Percentiles rank a stretch among this genome's conserved stretches.
These are phyloP conservation scores for Aspergillus bertholletiae DNA, from an alignment of 495 filamentous ascomycete species.

Conservation along the genomic window DNA sequence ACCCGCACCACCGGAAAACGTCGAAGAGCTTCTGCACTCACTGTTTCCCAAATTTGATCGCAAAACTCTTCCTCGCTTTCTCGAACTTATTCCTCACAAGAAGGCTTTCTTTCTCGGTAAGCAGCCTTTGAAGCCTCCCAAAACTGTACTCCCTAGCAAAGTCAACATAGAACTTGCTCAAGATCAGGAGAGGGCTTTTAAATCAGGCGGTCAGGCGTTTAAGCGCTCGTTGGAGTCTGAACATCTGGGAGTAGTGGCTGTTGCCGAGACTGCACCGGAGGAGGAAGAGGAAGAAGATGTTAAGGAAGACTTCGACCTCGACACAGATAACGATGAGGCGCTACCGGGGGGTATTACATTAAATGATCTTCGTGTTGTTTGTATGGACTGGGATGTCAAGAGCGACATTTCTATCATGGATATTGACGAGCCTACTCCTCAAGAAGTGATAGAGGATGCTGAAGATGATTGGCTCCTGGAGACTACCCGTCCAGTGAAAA, in stretches of 20 bases:
- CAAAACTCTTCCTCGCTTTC: slow-evolving; percentile 61
- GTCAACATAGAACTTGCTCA: slow-evolving; percentile 75
- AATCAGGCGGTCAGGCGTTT: slow-evolving; percentile 53
- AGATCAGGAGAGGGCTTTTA: slow-evolving; percentile 80
- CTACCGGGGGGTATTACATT: slow-evolving; percentile 62
- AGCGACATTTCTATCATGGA: slow-evolving; percentile 38
- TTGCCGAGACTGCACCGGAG: slow-evolving; percentile 49
- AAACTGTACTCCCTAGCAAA: slow-evolving; percentile 78
- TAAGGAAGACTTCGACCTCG: slow-evolving; percentile 57
- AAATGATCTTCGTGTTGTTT: slow-evolving; percentile 73
- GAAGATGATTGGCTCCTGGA: slow-evolving; percentile 51
- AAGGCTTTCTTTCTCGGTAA: slow-evolving; percentile 68
- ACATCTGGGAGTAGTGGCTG: slow-evolving; percentile 51
- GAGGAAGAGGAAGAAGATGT: slow-evolving; percentile 57
- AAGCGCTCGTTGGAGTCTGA: slow-evolving; percentile 58
- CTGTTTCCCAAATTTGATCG: slow-evolving; percentile 69
- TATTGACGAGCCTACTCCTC: slow-evolving; percentile 20
- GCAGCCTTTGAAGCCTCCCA: slow-evolving; percentile 69
- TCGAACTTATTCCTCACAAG: slow-evolving; percentile 70
- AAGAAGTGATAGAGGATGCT: slow-evolving; percentile 33
- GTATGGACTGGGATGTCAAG: slow-evolving; percentile 74
- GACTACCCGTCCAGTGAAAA: slow-evolving; percentile 44
- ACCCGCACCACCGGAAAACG: slow-evolving; percentile 58
- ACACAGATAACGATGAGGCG: slow-evolving; percentile 46
- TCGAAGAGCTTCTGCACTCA: slow-evolving; percentile 63